phyloP scores from a whole-genome alignment of 495 filamentous ascomycete genomes.

The Cladorrhinum samala region DNA sequence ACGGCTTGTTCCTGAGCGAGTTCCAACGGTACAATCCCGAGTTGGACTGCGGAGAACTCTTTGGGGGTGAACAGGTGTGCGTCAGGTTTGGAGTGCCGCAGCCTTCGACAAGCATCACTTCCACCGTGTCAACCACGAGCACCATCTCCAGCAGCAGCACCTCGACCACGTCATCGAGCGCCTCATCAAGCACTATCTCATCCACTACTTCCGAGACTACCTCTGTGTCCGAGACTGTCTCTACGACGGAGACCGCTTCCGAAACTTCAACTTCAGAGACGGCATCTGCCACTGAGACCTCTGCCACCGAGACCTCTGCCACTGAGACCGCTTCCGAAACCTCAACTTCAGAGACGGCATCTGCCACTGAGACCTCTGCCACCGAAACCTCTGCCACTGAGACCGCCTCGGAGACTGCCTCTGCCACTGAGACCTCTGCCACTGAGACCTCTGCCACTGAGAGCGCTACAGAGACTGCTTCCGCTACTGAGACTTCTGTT shows the following conservation, averaged over 20 bases:
- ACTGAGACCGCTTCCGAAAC: slow-evolving; percentile 11
- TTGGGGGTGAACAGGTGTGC: slow-evolving; percentile 8
- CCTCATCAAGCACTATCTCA: slow-evolving; percentile 1
- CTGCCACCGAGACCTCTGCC: slow-evolving; percentile 4
- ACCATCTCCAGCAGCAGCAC: slow-evolving; percentile 3
- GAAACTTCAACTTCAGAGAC: slow-evolving; percentile 11
- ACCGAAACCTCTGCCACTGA: slow-evolving; percentile 7
- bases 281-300: slow-evolving; percentile 11
- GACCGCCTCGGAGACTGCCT: slow-evolving; percentile 7
- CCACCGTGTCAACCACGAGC: slow-evolving; percentile 3
- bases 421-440: neutral
- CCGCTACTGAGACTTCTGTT: slow-evolving; percentile 2
- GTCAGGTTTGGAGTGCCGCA: slow-evolving; percentile 7
- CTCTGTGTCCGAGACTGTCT: slow-evolving; percentile 2
- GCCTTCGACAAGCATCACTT: neutral
- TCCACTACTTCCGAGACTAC: slow-evolving; percentile 5
- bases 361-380: slow-evolving; percentile 9
- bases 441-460: slow-evolving; percentile 6
- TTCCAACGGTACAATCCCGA: slow-evolving; percentile 6
- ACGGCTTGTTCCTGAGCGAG: slow-evolving; percentile 8
- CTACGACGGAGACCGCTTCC: slow-evolving; percentile 10
- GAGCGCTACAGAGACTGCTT: neutral
- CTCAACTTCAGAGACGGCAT: slow-evolving; percentile 10
- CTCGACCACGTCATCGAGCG: slow-evolving; percentile 6
- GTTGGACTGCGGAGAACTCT: slow-evolving; percentile 1